Evolutionary conservation across 2,329 filamentous ascomycete genomes (phyloP), one percentile per base, ranked within the genome.

Genomic region (Grosmannia huntii): DNA sequence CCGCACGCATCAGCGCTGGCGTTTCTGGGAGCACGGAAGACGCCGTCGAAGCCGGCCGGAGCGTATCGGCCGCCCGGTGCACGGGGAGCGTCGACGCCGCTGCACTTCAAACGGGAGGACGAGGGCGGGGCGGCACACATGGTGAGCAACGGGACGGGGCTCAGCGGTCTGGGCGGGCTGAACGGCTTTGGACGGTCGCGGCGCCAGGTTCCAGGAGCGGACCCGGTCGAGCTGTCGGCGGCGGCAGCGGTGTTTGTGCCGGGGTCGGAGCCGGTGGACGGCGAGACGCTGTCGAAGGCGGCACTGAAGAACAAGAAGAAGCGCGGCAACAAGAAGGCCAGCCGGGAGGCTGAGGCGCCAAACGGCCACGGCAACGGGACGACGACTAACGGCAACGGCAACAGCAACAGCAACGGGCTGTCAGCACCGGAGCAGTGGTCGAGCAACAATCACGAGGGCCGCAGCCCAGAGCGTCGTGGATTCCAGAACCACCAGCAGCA

Each of bases 261-360:
- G 6, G 63, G 63, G 5, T 83, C 86, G 16, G 82, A 79, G 60
- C 76, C 80, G 41, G 80, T 62, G 71, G 85, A 72, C 75, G 85
- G 80, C 69, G 88, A 89, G 65, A 85, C 81, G 65, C 71, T 94
- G 61, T 91, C 88, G 62, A 95, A 94, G 75, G 83, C 87, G 57
- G 90, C 88, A 14, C 76, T 89, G 65, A 96, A 96, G 81, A 96
- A 96, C 75, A 97, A 97, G 83, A 97, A 97, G 83, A 97, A 97
- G 82, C 83, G 94, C 65, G 89, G 89, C 63, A 81, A 78, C 64
- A 96, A 95, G 79, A 97, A 96, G 75, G 82, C 82, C 56, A 94
- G 91, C 58, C 92, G 91, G 69, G 90, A 94, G 53, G 81, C 77
- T 6, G 88, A 56, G n/a, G 4, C 25, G 23, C 5, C 46, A 3